Evolutionary conservation across 192 early-diverging fungal species (phyloP), one percentile per base, ranked within the genome.

Genomic region (Rhizoclosmatium sp.): DNA sequence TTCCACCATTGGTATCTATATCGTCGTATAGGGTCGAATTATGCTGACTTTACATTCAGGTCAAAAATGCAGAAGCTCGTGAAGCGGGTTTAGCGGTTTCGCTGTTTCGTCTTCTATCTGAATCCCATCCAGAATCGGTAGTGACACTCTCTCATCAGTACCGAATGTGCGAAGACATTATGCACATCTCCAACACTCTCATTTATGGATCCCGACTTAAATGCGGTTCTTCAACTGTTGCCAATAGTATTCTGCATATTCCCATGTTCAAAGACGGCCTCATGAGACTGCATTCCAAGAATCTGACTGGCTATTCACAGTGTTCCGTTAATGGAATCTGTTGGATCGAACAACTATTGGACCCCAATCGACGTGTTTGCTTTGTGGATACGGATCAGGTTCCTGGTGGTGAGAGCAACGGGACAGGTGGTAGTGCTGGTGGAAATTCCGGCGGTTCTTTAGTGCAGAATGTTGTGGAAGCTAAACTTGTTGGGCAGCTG

Each of bases 141-240:
- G 87, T 87, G 9, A 89, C 84, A 44, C 84, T 99, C 42, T 86
- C 91, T 68, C 88, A 91, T 69, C 97, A 99, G 78, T 99, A 98
- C 76, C 92, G 97, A 31, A 98, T 99, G 97, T 95, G 93, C 82
- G 78, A 87, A 23, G 96, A 95, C 45, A 94, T 99, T 51, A 96
- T 97, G 94, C 78, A 83, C 19, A 82, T 98, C 3, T 89, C 93
- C 12, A 99, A 98, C 79, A 81, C 84, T 10, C 81, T 97, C 2
- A 91, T 98, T 10, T 99, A 99, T 74, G 88, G 93, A 79, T 83
- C 91, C 58, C 87, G 92, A 47, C 81, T 99, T 66, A 80, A 85
- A 41, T 97, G 95, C 75, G 96, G 95, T 5, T 92, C 86, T 10
- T 75, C 78, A 21, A 76, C 73, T 0, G 87, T 95, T 10, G 95